A percentile compares a stretch with the other conserved stretches of the same genome.
Conservation (phyloP, 345 rosid species). For the Fremontodendron californicum region DNA sequence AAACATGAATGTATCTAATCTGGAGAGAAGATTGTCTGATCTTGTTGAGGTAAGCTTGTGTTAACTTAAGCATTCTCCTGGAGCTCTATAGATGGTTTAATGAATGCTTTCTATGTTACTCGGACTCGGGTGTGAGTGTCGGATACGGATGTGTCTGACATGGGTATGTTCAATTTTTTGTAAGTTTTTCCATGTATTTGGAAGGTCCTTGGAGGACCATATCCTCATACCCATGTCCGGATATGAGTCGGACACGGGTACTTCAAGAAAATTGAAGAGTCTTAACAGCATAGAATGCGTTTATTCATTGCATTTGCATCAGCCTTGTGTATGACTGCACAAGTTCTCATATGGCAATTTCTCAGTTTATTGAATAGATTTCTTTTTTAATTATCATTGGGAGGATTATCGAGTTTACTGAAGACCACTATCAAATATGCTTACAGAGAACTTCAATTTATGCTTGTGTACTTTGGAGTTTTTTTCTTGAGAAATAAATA, state of each 20-base stretch:
- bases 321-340: not conserved
- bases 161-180: too few relatives aligned
- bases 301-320: not conserved
- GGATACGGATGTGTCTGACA: too few relatives aligned
- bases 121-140: too few relatives aligned
- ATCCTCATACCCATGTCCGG: too few relatives aligned
- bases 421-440: not conserved
- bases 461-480: not conserved
- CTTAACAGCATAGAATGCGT: too few relatives aligned
- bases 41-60: slow-evolving; percentile 44
- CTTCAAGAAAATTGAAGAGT: too few relatives aligned
- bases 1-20: slow-evolving; percentile 46
- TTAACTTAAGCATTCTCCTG: not conserved
- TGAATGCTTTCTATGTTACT: not conserved
- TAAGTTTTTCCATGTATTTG: too few relatives aligned
- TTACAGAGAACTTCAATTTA: not conserved
- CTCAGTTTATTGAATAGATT: not conserved
- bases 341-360: not conserved
- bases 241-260: too few relatives aligned
- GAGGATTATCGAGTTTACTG: not conserved
- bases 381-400: not conserved
- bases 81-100: not conserved
- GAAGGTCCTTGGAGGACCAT: too few relatives aligned
- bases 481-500: not conserved
- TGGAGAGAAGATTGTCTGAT: slow-evolving; percentile 43